Evolutionary conservation across 441 rosid genomes (phyloP), one percentile per base, ranked within the genome.

Genomic region (Breynia disticha): DNA sequence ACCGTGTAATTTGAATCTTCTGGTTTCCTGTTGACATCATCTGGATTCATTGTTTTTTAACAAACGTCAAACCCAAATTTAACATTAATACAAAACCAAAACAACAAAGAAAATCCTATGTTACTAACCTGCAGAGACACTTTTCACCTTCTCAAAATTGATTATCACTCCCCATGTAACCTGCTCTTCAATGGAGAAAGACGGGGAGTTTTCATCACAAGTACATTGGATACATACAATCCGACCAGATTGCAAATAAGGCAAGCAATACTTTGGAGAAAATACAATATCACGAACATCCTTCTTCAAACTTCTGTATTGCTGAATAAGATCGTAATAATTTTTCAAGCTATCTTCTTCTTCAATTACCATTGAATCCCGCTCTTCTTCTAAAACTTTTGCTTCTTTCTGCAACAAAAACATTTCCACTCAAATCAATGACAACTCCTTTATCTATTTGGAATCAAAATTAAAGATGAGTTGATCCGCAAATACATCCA

Each of bases 281-380:
- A 83, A 70, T 55, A 80, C 85, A 68, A 93, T 80, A 54, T 89
- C 86, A 57, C 83, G 76, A 51, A 71, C 73, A 66, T 89, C 99
- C 70, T 78, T 79, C 80, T 84, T 86, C 79, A 86, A 73, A 66
- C 74, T 75, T 79, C 67, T 83, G 58, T 79, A 72, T 56, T 89
- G 96, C 51, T 79, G 75, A 65, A 86, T 77, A 69, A 93, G 64
- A 73, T 83, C 80, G 69, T 93, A 93, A 68, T 86, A 84, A 56
- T 70, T 77, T 70, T 73, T 84, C 61, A 93, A 79, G 72, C 80
- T 80, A 61, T 89, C 99, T 80, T 93, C 97, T 70, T 89, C 96
- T 72, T 93, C 96, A 56, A 93, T 80, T 57, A 83, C 67, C 70
- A 93, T 84, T 19, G 95, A 86, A 69, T 89, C 79, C 72, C 86